A percentile compares a stretch with the other conserved stretches of the same genome.
Conservation (phyloP, 495 filamentous ascomycete genomes). For the Aspergillus diversus region DNA sequence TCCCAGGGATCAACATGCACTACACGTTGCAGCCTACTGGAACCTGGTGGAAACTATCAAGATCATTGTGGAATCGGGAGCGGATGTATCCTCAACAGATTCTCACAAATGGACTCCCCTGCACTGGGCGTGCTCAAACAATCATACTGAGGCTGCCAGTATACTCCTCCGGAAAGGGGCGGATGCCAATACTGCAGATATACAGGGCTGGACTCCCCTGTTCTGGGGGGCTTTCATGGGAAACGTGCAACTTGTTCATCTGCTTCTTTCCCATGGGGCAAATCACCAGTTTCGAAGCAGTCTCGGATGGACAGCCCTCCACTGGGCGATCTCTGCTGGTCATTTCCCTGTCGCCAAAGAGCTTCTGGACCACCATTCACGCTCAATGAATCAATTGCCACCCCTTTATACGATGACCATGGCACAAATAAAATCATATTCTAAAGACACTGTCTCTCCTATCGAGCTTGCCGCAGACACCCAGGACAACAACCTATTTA, state of each 20-base stretch:
- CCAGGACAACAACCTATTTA: constrained; percentile 3
- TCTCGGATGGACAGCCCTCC: constrained; percentile 29
- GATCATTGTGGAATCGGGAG: not conserved
- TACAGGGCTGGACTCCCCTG: constrained; percentile 27
- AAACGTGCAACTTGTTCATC: constrained; percentile 17
- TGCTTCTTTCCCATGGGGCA: constrained; percentile 21
- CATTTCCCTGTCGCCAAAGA: constrained; percentile 10
- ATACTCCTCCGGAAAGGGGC: constrained; percentile 37
- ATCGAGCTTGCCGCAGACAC: constrained; percentile 9
- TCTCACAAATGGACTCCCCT: constrained; percentile 32
- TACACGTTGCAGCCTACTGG: constrained; percentile 21
- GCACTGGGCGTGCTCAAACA: constrained; percentile 29
- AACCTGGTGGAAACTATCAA: not conserved
- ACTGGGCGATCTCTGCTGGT: constrained; percentile 18
- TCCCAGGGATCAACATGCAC: not conserved
- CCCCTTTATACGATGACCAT: constrained; percentile 10
- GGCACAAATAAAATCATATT: constrained; percentile 5
- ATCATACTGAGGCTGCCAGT: constrained; percentile 26
- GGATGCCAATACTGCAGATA: constrained; percentile 32
- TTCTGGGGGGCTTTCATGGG: constrained; percentile 31
- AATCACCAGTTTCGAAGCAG: constrained; percentile 10
- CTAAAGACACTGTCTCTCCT: not conserved
- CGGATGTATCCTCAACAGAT: not conserved
- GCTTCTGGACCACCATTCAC: constrained; percentile 18
- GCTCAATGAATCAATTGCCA: not conserved